Evolutionary conservation across 2,329 filamentous ascomycete species (phyloP).

Genomic region (Ceratocystis cubensis): DNA sequence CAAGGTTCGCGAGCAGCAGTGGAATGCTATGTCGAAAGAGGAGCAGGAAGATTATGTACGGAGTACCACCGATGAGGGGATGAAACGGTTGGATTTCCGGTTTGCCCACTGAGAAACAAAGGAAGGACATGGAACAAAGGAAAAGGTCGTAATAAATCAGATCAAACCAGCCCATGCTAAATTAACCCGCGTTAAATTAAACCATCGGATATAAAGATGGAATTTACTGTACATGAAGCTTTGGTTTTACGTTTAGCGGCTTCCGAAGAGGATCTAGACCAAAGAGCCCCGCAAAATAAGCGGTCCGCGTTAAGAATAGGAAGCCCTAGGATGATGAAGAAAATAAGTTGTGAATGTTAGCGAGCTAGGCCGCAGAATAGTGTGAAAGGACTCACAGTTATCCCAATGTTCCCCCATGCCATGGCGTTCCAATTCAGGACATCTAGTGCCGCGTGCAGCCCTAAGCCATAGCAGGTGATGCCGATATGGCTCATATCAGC

Average conservation of each 20-base stretch:
- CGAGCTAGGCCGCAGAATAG: neutral
- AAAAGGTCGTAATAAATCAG: too few species aligned
- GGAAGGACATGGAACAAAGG: neutral
- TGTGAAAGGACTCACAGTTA: conserved; percentile 40
- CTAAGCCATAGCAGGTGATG: conserved; percentile 47
- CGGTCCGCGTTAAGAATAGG: conserved; percentile 43
- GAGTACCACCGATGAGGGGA: conserved; percentile 40
- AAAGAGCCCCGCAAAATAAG: conserved; percentile 49
- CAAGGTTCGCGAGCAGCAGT: conserved; percentile 32
- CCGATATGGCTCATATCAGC: conserved; percentile 57
- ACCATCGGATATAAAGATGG: too few species aligned
- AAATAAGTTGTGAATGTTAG: neutral
- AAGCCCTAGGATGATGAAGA: conserved; percentile 31
- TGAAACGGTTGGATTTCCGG: conserved; percentile 43
- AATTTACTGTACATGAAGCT: neutral
- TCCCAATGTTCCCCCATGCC: conserved; percentile 61
- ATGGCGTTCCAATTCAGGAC: conserved; percentile 52
- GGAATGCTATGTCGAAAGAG: conserved; percentile 34
- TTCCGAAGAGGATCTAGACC: conserved; percentile 30
- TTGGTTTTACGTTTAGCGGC: neutral
- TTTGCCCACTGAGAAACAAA: conserved; percentile 34
- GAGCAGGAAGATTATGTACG: conserved; percentile 37
- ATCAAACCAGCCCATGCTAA: too few species aligned
- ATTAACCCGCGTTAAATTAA: too few species aligned
- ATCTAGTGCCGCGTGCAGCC: conserved; percentile 40